phyloP scores from a whole-genome alignment of 176 grass and related monocot genomes.

The Cenchrus americanus region DNA sequence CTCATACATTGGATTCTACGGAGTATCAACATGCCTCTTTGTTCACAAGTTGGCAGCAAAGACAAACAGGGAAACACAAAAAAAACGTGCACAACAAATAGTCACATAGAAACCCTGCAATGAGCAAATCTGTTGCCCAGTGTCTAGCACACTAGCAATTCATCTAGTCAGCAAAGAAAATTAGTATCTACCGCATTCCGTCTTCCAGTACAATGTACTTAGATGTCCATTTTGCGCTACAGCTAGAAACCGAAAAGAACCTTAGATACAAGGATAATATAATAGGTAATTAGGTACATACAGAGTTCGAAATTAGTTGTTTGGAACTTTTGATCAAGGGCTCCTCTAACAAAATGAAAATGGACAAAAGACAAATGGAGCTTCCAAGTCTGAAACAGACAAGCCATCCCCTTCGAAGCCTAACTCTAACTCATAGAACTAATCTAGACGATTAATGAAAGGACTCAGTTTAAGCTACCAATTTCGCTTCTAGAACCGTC shows the following conservation, averaged over 20 bases:
- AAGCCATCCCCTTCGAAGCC: not conserved
- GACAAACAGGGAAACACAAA: slow-evolving; percentile 3
- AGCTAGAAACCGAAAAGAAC: not conserved
- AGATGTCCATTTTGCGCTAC: not conserved
- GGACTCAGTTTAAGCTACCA: slow-evolving; percentile 1
- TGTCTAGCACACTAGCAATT: not conserved
- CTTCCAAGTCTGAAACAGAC: not conserved
- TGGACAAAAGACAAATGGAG: not conserved
- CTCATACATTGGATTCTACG: not conserved
- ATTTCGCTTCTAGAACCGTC: not conserved
- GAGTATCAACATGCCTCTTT: not conserved
- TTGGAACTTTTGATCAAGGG: not conserved
- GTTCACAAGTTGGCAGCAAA: not conserved
- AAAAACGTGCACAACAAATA: not conserved
- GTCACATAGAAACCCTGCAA: not conserved
- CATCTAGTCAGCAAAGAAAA: slow-evolving; percentile 16
- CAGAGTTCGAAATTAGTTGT: not conserved
- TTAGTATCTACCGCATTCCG: not conserved
- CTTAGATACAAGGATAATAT: slow-evolving; percentile 9
- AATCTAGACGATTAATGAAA: not conserved
- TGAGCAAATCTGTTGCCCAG: not conserved
- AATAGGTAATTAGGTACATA: not conserved
- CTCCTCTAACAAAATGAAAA: too few species aligned
- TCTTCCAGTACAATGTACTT: not conserved
- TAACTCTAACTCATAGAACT: slow-evolving; percentile 6